Conservation (phyloP, 1,284 basidiomycete genomes). For the Cronartium ribicola region DNA sequence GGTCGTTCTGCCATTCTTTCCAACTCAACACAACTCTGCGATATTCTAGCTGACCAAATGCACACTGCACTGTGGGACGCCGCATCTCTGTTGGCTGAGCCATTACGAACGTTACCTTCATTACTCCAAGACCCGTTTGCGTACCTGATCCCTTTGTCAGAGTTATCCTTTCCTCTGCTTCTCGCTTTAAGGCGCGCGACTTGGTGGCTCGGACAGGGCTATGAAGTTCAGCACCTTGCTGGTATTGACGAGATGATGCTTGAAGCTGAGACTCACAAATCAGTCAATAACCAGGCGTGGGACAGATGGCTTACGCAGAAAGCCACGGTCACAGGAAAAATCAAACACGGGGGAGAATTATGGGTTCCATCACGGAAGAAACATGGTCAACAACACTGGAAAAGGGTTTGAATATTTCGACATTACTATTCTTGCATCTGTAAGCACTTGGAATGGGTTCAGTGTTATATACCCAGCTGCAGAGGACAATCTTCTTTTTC, state of each 20-base stretch:
- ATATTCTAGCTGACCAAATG: slow-evolving; percentile 12
- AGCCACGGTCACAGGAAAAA: slow-evolving; percentile 12
- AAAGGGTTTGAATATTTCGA: not conserved
- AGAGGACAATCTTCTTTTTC: too few species aligned
- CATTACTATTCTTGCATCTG: too few species aligned
- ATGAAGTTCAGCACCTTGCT: slow-evolving; percentile 12
- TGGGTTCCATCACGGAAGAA: not conserved
- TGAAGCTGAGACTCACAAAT: slow-evolving; percentile 17
- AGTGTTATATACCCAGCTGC: too few species aligned
- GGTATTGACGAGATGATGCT: not conserved
- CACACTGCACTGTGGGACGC: slow-evolving; percentile 11
- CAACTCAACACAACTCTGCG: not conserved
- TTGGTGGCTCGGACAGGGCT: slow-evolving; percentile 41
- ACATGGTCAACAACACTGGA: not conserved
- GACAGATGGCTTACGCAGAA: slow-evolving; percentile 15
- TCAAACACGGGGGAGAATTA: slow-evolving; percentile 21
- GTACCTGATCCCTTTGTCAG: slow-evolving; percentile 29
- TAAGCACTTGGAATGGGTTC: too few species aligned
- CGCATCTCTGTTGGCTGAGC: not conserved
- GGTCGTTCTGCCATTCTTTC: not conserved
- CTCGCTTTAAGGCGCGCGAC: slow-evolving; percentile 18
- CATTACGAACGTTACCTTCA: too few species aligned
- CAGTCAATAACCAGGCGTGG: not conserved
- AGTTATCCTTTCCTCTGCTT: slow-evolving; percentile 20
- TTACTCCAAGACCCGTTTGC: not conserved